Conservation (phyloP, 179 eudicot genomes). For the Drosera spatulata region DNA sequence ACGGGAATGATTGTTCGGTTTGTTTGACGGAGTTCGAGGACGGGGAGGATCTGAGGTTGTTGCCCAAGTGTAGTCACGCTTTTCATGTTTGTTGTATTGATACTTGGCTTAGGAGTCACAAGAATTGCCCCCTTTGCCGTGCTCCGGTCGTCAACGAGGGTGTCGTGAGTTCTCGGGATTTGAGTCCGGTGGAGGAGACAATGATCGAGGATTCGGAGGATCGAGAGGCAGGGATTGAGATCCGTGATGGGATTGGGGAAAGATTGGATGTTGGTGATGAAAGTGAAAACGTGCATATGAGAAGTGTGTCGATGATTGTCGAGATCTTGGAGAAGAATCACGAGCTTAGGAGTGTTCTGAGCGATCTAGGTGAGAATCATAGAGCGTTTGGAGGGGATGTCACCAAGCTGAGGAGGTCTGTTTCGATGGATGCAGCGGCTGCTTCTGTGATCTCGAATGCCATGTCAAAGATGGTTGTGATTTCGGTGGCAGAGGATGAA, state of each 20-base stretch:
- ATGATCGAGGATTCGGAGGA: neutral
- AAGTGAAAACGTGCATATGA: constrained; percentile 10
- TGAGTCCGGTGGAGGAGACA: neutral
- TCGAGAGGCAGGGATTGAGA: neutral
- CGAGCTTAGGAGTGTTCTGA: constrained; percentile 19
- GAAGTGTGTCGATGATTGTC: constrained; percentile 14
- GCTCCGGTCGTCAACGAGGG: neutral
- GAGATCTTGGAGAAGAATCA: constrained; percentile 17
- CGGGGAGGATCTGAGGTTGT: neutral
- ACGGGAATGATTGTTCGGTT: constrained; percentile 3
- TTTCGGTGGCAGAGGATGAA: too few species aligned
- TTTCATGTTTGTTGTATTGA: constrained; percentile 4
- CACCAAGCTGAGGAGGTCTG: constrained; percentile 34
- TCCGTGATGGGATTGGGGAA: constrained; percentile 4
- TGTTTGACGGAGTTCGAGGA: constrained; percentile 6
- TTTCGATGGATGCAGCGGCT: constrained; percentile 36
- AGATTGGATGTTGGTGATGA: constrained; percentile 3
- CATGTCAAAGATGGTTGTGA: constrained; percentile 3
- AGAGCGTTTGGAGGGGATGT: constrained; percentile 14
- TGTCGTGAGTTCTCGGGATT: neutral
- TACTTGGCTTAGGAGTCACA: constrained; percentile 9
- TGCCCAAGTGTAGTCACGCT: constrained; percentile 5
- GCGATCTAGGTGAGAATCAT: constrained; percentile 46
- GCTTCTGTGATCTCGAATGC: constrained; percentile 16
- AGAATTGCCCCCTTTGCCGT: constrained; percentile 6